Evolutionary conservation across 2,329 filamentous ascomycete species (phyloP).

Genomic region (Colletotrichum shisoi): DNA sequence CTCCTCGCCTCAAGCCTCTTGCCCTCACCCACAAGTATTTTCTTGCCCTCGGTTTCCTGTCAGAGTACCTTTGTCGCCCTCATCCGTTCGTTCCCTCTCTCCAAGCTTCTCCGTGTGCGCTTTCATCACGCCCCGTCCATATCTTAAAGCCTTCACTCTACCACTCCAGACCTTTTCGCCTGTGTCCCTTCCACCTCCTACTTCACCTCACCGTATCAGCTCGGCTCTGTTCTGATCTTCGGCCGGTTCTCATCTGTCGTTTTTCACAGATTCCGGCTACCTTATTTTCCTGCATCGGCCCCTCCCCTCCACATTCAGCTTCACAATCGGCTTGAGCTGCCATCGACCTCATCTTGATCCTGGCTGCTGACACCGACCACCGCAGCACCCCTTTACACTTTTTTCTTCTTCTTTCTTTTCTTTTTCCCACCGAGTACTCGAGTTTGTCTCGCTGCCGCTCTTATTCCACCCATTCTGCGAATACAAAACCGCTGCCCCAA

Average conservation of each 20-base stretch:
- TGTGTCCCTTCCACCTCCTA: conserved; percentile 11
- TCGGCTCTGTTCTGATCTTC: conserved; percentile 34
- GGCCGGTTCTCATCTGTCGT: conserved; percentile 22
- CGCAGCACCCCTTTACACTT: background rate
- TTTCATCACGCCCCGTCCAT: conserved; percentile 26
- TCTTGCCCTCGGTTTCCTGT: conserved; percentile 1
- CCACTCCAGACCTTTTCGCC: conserved; percentile 17
- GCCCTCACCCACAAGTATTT: background rate
- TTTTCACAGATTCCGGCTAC: conserved; percentile 14
- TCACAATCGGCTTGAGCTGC: background rate
- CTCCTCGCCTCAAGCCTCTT: background rate
- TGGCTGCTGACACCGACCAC: background rate
- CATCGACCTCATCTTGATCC: conserved; percentile 4
- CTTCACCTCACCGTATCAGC: background rate
- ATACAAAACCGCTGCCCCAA: conserved; percentile 7
- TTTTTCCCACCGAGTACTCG: conserved; percentile 9
- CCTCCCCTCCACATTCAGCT: background rate
- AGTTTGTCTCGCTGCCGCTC: conserved; percentile 8
- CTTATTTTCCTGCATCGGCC: conserved; percentile 12
- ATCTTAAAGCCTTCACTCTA: conserved; percentile 33
- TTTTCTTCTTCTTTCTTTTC: conserved; percentile 11
- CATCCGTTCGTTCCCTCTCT: background rate
- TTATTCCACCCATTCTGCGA: conserved; percentile 1
- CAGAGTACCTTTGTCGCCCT: background rate
- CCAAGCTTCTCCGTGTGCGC: background rate